phyloP scores from a whole-genome alignment of 805 yeast species.

The Myxozyma neotropica region DNA sequence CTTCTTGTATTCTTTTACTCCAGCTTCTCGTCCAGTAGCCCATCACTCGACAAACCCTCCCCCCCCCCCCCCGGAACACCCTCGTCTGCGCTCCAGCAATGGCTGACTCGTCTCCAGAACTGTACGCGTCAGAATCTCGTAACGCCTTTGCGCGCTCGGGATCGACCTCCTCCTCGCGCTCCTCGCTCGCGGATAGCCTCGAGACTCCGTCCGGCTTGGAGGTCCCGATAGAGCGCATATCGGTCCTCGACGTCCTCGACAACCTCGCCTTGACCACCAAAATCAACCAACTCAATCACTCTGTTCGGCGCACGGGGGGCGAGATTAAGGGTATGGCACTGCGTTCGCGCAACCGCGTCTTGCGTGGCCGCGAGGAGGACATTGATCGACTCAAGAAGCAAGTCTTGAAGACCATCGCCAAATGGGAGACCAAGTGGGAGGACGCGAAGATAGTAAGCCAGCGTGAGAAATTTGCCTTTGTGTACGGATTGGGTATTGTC shows the following conservation, averaged over 20 bases:
- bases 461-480: constrained; percentile 79
- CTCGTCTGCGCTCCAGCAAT: neutral
- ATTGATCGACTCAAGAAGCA: constrained; percentile 39
- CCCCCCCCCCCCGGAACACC: too few species aligned
- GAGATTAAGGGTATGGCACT: constrained; percentile 38
- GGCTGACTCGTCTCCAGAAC: constrained; percentile 19
- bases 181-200: constrained; percentile 13
- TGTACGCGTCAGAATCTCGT: constrained; percentile 3
- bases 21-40: neutral
- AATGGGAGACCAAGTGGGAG: constrained; percentile 40
- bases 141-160: neutral
- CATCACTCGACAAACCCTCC: too few species aligned
- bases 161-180: constrained; percentile 16
- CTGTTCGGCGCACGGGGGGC: constrained; percentile 36
- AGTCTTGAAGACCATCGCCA: constrained; percentile 38
- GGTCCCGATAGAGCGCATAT: constrained; percentile 38
- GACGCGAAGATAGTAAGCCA: constrained; percentile 40
- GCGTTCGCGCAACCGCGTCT: constrained; percentile 37
- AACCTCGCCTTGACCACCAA: constrained; percentile 39
- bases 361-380: constrained; percentile 39
- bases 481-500: constrained; percentile 67
- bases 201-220: constrained; percentile 21
- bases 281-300: constrained; percentile 36
- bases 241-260: constrained; percentile 43
- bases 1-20: neutral